Evolutionary conservation across 371 early-diverging fungal genomes (phyloP), one percentile per base, ranked within the genome.

Genomic region (Cokeromyces recurvatus): DNA sequence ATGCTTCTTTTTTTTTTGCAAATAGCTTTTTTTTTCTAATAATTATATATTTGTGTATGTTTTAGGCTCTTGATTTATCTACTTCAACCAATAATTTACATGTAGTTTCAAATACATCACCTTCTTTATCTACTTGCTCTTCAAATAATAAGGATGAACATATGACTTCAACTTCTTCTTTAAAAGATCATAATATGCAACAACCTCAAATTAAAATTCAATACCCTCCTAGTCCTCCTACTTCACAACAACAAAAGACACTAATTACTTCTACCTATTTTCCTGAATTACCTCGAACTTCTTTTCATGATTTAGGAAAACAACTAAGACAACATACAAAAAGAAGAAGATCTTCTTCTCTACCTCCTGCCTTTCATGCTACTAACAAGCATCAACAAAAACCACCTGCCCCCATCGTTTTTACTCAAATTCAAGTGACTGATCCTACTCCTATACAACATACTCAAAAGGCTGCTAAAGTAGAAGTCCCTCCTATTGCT

Each of bases 381-480:
- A 37, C 35, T 15, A 48, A 48, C 31, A 38, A 43, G 17, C 19
- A 44, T 24, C 44, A 40, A 19, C 27, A 57, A 35, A 47, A 48
- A 31, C 29, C 25, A 39, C 52, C 52, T 12, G 36, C 48, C 7
- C 64, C 59, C 8, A 15, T 64, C 12, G 49, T 64, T 19, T 64
- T 64, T 47, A 59, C 64, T 7, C 49, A 52, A 32, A 43, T 64
- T 2, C 64, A 64, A 39, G 59, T 64, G 11, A 53, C 64, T 0
- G 64, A 64, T 39, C 64, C 64, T 35, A 52, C 56, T 12, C 64
- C 64, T 7, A 36, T 55, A 4, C 55, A 52, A 2, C 62, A 56
- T 45, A 51, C 56, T 6, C 48, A 49, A 23, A 59, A 59, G 27
- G 54, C 59, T 4, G 54, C 46, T 22, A 59, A 59, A 21, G 49